Evolutionary conservation across 176 grass and related monocot species (phyloP), one percentile per base, ranked within the genome.

Genomic region (Themeda triandra): DNA sequence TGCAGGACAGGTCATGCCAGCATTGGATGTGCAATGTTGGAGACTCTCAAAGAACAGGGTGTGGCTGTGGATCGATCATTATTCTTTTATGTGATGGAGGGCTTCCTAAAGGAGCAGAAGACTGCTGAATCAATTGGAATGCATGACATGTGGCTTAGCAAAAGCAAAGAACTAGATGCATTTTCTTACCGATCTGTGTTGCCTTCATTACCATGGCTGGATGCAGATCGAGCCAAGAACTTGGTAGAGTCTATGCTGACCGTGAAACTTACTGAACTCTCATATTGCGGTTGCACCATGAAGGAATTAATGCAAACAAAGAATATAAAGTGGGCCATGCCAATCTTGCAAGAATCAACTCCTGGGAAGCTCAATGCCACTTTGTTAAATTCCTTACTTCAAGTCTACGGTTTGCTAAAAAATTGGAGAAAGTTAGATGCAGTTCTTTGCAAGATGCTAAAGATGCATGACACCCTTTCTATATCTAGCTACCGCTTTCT

Each of bases 1-100:
- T 98, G 91, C 58, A 78, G 71, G 21, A 87, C 81, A 70, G 93
- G 96, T 80, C 90, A 87, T 81, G 87, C 91, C 36, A 87, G 48
- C 77, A 76, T 98, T 89, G 96, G 87, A 89, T 95, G 91, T 92
- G 88, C 88, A 64, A 89, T 95, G 79, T 54, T 98, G 65, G 93
- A 95, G 86, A 86, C 78, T 36, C 83, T 93, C 71, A 84, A 87
- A 85, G 88, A 93, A 83, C 90, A 85, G 69, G 82, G 62, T 89
- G 58, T 92, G 71, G 33, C 33, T 71, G 80, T 92, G 80, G 78
- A 88, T 84, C 53, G 5, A 37, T 87, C 87, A 33, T 37, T 83
- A 59, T 66, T 92, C 65, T 41, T 87, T 77, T 85, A 80, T 92
- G 71, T 98, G 71, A 71, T 91, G 76, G 81, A 92, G 40, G 96